Evolutionary conservation across 306 rosid genomes (phyloP), one percentile per base, ranked within the genome.

Genomic region (Pyrus pyrifolia): DNA sequence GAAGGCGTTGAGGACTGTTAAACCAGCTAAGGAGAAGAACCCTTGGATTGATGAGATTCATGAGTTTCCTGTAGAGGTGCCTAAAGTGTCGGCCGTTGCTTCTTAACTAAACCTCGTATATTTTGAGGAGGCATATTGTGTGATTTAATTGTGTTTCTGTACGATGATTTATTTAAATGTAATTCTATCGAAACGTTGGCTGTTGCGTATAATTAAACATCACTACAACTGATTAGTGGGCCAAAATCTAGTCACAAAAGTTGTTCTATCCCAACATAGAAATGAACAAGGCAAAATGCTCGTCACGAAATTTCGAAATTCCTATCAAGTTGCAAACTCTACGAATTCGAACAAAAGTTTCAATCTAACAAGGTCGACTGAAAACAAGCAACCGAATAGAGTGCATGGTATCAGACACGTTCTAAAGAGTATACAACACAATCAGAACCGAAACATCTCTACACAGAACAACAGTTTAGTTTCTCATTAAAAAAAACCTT

Each of bases 1-100:
- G 98, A 70, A 51, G 22, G 97, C 97, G 0, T 15, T 93, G 76
- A 87, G 85, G 83, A 87, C 96, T 53, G 75, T 93, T 3, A 53
- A 87, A 80, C 94, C 98, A 0, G 70, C 84, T 1, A 81, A 86
- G 68, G 97, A 90, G 86, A 88, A 86, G 83, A 91, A 79, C 67
- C 96, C 97, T 18, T 91, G 98, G 98, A 71, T 86, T 52, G 91
- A 88, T 79, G 98, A 91, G 86, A 93, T 93, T 78, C 87, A 93
- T 74, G 79, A 83, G 12, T 93, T 93, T 59, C 98, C 97, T 30
- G 96, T 93, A 51, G 77, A 75, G 14, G 98, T 93, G 15, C 96
- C 97, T 11, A 85, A 77, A 67, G 90, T 89, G 11, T 76, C 78
- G 52, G 49, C 87, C 75, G 76, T 89, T 62, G 78, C 42, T 57